These are phyloP conservation scores for Talaromyces funiculosus DNA, from an alignment of 2,329 filamentous ascomycete genomes.

Conservation along the genomic window DNA sequence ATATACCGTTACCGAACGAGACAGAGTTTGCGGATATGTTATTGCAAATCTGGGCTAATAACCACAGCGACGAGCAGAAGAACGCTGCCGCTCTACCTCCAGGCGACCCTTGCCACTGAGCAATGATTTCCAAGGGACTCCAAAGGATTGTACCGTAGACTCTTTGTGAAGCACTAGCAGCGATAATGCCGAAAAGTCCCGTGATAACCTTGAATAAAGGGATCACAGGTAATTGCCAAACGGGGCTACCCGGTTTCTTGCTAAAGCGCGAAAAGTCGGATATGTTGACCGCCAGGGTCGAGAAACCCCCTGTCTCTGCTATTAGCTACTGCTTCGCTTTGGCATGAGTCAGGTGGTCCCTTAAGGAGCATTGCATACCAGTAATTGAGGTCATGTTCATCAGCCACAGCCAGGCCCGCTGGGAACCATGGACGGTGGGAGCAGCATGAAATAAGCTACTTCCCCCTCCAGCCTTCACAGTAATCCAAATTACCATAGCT, in stretches of 20 bases:
- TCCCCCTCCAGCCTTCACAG: constrained; percentile 14
- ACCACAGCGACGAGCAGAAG: constrained; percentile 9
- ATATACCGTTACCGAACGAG: constrained; percentile 10
- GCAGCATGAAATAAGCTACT: constrained; percentile 16
- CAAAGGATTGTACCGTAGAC: constrained; percentile 9
- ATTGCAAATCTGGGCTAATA: constrained; percentile 11
- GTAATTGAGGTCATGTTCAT: constrained; percentile 18
- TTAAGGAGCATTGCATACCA: too few relatives aligned
- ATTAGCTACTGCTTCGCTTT: background rate
- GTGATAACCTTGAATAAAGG: constrained; percentile 41
- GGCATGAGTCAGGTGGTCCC: too few relatives aligned
- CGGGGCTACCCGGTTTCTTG: constrained; percentile 21
- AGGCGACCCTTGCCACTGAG: constrained; percentile 7
- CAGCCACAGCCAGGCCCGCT: constrained; percentile 17
- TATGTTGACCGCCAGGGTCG: constrained; percentile 33
- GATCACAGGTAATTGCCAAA: constrained; percentile 40
- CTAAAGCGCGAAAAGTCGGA: constrained; percentile 34
- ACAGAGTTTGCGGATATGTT: constrained; percentile 11
- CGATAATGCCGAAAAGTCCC: constrained; percentile 30
- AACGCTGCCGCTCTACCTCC: constrained; percentile 9
- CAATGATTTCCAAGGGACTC: constrained; percentile 8
- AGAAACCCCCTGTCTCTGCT: constrained; percentile 19
- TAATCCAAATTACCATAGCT: constrained; percentile 20
- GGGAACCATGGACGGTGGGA: constrained; percentile 15
- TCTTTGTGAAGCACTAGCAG: constrained; percentile 9